Base-by-base conservation (phyloP, 768 basidiomycete species). In the Amanita thiersii region DNA sequence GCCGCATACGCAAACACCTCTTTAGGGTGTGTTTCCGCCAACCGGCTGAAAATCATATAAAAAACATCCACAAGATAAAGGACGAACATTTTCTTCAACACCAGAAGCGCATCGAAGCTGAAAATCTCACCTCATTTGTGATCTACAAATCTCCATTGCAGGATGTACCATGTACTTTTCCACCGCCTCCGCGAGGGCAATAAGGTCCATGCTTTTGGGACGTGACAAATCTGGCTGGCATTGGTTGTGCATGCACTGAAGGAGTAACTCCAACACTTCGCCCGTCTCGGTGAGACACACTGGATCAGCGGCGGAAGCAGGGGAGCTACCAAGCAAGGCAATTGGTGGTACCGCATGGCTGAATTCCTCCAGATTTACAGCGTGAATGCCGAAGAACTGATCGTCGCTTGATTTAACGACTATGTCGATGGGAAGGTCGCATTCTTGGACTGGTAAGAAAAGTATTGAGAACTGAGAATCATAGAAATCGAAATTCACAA, bases 271-370 rank as follows among this genome's bases (percentile, higher is more conserved):
- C 19, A 35, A 6, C 17, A 17, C 15, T 6, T 35, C 33, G 19
- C 19, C 15, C 7, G 12, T 7, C 17, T 35, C 33, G 6, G 33
- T 7, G 12, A 35, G 33, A 6, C 17, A 6, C 15, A 35, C 33
- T 9, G 19, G 17, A 17, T 7, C 19, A 6, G 19, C 19, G 7
- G 15, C 17, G 6, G 33, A 7, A 17, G n/a, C 19, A 35, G 7
- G 8, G 8, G 15, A 6, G 19, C 7, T 14, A 8, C 32, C 33
- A 11, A 18, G 32, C 14, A 43, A 43, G 11, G 18, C 18, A 11
- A 19, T 28, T 9, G 35, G 43, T 37, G 43, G 43, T 33, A 44
- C 36, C 14, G n/a, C 43, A 12, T 37, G 32, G 5, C 41, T 43
- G 12, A 25, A 23, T 3, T 0, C 10, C n/a, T 33, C 25, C 34